Evolutionary conservation across 75 land plant species (phyloP), one percentile per base, ranked within the genome.

Genomic region (Picea glauca): DNA sequence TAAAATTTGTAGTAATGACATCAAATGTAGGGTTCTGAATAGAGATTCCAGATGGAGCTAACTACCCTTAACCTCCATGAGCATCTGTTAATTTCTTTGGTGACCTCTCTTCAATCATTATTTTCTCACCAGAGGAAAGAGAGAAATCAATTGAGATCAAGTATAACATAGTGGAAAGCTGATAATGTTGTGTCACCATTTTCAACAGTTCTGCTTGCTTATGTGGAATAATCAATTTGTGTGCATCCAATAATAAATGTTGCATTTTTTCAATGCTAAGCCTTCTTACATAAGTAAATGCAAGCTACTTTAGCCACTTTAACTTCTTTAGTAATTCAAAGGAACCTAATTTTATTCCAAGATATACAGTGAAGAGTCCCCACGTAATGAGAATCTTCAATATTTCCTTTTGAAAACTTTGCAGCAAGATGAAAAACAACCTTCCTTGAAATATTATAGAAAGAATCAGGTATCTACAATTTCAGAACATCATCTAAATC

Each of bases 11-110:
- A 43, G 96, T 91, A 26, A 94, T 96, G 35, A 96, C 94, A 87
- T 96, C 96, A 81, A 96, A 96, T 63, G 96, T 96, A 5, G 96
- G 98, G 76, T 96, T 96, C 98, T 94, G 93, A 15, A 93, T 96
- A 76, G 81, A 81, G 32, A 96, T 87, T 32, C 98, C 96, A 58
- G 89, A 83, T 23, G 96, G 92, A 65, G 98, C 94, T 56, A 96
- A 84, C 57, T 87, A 83, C 30, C 98, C 98, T 14, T 88, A 85
- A 67, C 98, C 96, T 68, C 96, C 96, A 72, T 85, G 92, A 20
- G 96, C 66, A 67, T 87, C 67, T 72, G 90, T 78, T 77, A 96
- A 60, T 76, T 96, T 94, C 75, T 84, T 83, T 20, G 91, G 59
- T 13, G 91, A 90, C 75, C 98, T 87, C 73, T 96, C 94, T 80